phyloP scores from a whole-genome alignment of 768 basidiomycete genomes.

The Nevesoporus exiguus region DNA sequence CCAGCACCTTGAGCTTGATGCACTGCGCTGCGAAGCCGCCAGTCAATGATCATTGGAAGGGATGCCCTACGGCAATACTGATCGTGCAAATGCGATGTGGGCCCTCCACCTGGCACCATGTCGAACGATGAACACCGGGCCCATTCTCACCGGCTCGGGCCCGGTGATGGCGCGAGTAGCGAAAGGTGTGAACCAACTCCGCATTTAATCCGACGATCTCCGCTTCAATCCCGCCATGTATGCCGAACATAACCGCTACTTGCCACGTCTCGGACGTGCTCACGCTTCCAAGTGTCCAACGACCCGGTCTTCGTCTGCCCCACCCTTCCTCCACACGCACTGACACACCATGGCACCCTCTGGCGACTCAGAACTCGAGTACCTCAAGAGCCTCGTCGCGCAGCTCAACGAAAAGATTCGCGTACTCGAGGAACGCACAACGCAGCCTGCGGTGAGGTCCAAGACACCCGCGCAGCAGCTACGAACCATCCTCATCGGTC shows the following conservation, averaged over 20 bases:
- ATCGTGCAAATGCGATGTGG: no score
- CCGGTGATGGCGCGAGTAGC: no score
- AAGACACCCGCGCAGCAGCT: conserved; percentile 73
- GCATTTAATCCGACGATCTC: conserved; percentile 14
- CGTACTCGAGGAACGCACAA: conserved; percentile 68
- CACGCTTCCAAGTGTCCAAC: background rate
- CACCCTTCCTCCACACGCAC: background rate
- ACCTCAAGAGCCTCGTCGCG: conserved; percentile 87
- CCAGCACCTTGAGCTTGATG: no score
- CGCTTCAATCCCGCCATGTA: conserved; percentile 18
- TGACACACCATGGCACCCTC: conserved; percentile 49
- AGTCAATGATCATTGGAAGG: no score
- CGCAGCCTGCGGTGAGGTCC: conserved; percentile 39
- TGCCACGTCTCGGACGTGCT: background rate
- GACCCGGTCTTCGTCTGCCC: background rate
- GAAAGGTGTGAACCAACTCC: no score
- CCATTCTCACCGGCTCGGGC: no score
- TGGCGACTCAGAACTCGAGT: conserved; percentile 71
- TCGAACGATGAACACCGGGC: background rate
- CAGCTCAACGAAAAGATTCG: conserved; percentile 91
- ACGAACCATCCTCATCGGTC: conserved; percentile 90
- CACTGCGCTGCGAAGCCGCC: no score
- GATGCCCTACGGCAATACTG: no score
- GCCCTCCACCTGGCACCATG: background rate
- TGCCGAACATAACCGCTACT: conserved; percentile 2